Evolutionary conservation across 257 asterid genomes (phyloP).

Genomic region (Ocimum tenuiflorum): DNA sequence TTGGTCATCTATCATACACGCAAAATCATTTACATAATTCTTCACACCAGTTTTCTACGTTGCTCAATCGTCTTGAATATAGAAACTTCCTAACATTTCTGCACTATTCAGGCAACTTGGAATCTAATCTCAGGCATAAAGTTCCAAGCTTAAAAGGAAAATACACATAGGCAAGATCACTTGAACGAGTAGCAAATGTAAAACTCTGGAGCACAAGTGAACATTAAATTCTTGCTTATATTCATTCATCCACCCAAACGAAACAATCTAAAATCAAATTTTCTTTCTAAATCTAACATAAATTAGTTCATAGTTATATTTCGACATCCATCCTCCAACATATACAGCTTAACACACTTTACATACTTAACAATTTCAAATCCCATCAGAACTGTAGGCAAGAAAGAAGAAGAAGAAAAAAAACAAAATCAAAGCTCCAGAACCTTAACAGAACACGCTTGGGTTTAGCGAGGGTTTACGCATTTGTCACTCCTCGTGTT

Average conservation of each 20-base stretch:
- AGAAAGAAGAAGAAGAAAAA: not conserved
- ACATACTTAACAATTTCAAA: not conserved
- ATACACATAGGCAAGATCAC: not conserved
- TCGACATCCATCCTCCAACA: not conserved
- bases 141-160: not conserved
- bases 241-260: not conserved
- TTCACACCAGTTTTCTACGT: not conserved
- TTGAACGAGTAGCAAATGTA: not conserved
- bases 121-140: not conserved
- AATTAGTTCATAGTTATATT: not conserved
- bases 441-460: not conserved
- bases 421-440: not conserved
- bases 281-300: not conserved
- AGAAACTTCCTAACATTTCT: not conserved
- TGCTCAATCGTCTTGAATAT: not conserved
- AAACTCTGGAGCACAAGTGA: not conserved
- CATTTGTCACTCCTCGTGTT: not conserved
- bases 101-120: not conserved
- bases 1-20: not conserved
- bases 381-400: not conserved
- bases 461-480: conserved; percentile 10
- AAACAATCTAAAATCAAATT: not conserved
- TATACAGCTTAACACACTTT: not conserved
- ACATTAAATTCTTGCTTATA: not conserved
- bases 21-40: not conserved